These are phyloP conservation scores for Acanthamoeba rhysodes DNA, from an alignment of 208 protist species.

Conservation along the genomic window DNA sequence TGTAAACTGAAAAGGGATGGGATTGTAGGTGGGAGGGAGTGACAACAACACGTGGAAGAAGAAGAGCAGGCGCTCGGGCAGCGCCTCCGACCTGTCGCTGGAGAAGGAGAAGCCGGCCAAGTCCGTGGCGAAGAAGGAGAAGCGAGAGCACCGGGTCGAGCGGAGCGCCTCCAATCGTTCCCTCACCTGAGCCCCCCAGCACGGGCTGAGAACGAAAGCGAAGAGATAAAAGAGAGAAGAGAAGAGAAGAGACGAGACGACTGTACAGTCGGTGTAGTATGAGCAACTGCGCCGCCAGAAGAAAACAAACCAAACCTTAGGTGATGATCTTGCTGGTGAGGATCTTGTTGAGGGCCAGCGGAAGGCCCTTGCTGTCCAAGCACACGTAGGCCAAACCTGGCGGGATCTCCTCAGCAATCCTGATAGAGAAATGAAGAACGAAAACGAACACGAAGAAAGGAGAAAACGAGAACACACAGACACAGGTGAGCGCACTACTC, in stretches of 20 bases:
- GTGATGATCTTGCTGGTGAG: constrained; percentile 65
- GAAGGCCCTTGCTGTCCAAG: constrained; percentile 92
- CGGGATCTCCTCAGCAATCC: constrained; percentile 90
- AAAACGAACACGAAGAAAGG: neutral
- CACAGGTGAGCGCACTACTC: neutral
- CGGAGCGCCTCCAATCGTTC: too few species aligned
- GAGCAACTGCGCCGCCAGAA: too few species aligned
- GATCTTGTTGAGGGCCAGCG: constrained; percentile 93
- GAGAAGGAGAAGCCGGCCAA: too few species aligned
- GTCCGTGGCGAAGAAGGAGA: constrained; percentile 1
- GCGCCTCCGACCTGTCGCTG: too few species aligned
- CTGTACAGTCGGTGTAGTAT: too few species aligned
- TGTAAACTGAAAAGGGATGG: neutral
- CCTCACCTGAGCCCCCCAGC: too few species aligned
- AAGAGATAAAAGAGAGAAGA: neutral
- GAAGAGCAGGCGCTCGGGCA: neutral
- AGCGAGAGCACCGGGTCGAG: neutral
- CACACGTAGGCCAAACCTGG: constrained; percentile 93
- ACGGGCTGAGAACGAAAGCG: neutral
- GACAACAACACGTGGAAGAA: neutral
- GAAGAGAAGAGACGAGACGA: neutral
- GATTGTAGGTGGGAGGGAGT: too few species aligned
- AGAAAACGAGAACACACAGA: too few species aligned
- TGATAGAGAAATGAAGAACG: neutral
- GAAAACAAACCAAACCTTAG: neutral